Evolutionary conservation across 352 stramenopile species (phyloP).

Genomic region (Stramenopiles sp.): DNA sequence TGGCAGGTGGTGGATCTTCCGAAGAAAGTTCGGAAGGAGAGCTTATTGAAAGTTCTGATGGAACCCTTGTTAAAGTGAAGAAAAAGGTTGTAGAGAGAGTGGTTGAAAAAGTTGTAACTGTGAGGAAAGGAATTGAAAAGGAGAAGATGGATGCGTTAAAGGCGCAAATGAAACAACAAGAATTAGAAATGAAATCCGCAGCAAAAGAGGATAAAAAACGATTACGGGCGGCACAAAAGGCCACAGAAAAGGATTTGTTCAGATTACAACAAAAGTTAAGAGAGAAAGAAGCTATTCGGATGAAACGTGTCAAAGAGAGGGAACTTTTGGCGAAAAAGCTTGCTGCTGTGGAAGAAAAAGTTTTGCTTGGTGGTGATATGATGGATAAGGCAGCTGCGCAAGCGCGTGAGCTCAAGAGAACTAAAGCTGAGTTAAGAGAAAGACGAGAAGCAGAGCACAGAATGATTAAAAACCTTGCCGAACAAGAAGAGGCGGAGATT

Average conservation of each 20-base stretch:
- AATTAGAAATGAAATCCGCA: slow-evolving; percentile 27
- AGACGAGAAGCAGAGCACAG: slow-evolving; percentile 31
- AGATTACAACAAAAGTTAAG: slow-evolving; percentile 38
- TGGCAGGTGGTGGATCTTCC: slow-evolving; percentile 9
- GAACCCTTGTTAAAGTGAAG: slow-evolving; percentile 10
- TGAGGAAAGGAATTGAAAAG: slow-evolving; percentile 25
- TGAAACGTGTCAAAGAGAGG: slow-evolving; percentile 27
- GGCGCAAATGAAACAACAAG: slow-evolving; percentile 30
- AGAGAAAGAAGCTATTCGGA: slow-evolving; percentile 28
- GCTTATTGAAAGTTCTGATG: slow-evolving; percentile 14
- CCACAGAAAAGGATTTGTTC: slow-evolving; percentile 41
- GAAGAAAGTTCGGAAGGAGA: slow-evolving; percentile 13
- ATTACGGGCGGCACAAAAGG: slow-evolving; percentile 33
- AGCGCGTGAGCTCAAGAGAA: slow-evolving; percentile 43
- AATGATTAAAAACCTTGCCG: slow-evolving; percentile 43
- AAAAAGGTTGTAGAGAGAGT: slow-evolving; percentile 14
- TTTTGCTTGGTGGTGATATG: slow-evolving; percentile 63
- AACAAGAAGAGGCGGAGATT: slow-evolving; percentile 63
- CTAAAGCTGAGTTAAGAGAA: slow-evolving; percentile 44
- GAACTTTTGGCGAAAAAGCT: slow-evolving; percentile 39
- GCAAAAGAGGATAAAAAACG: slow-evolving; percentile 36
- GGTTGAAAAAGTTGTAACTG: slow-evolving; percentile 29
- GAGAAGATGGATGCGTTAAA: slow-evolving; percentile 28
- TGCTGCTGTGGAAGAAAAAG: slow-evolving; percentile 45
- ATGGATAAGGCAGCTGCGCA: slow-evolving; percentile 66